Evolutionary conservation across 2,329 filamentous ascomycete species (phyloP), one percentile per base, ranked within the genome.

Genomic region (Macrophomina phaseolina): DNA sequence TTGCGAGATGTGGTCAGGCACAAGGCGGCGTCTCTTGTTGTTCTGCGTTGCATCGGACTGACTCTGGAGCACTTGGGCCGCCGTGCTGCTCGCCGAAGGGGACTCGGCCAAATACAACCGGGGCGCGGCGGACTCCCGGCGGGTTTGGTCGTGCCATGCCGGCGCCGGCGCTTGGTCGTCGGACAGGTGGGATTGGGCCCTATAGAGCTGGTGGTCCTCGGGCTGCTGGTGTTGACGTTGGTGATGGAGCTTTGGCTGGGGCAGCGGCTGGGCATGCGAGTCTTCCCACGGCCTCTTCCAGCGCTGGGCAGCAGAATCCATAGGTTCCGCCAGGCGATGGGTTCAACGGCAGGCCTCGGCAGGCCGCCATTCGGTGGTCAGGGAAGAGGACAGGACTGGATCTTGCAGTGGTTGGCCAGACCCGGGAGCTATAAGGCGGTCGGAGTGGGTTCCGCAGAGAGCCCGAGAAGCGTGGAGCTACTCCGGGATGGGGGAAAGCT

Each of bases 221-320:
- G 32, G 18, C 40, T 30, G 55, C 11, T 36, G 30, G 32, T n/a
- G 32, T 9, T 28, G 60, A 23, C 14, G 30, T 4, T 63, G 45
- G n/a, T 51, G 60, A 18, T 38, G 45, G 12, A 34, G 56, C 14
- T 61, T 23, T 23, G 23, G 56, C 11, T 61, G 28, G 58, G 6
- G 42, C 7, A 34, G 58, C 30, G 65, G 16, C 28, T 36, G 30
- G 36, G 63, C 28, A 28, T 51, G 49, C 14, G 72, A 69, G 58
- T 75, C 71, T 68, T 75, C 75, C 75, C 74, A 75, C 71, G 71
- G 72, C 68, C 75, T 70, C 71, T 76, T 77, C 67, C 70, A 72
- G 68, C 67, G 68, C 34, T 70, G 70, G 65, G 70, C 70, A 64
- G 70, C 68, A 69, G 71, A 71, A 65, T 74, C 73, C 75, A 77